These are phyloP conservation scores for Mycena alexandri DNA, from an alignment of 768 basidiomycete species.

Conservation along the genomic window DNA sequence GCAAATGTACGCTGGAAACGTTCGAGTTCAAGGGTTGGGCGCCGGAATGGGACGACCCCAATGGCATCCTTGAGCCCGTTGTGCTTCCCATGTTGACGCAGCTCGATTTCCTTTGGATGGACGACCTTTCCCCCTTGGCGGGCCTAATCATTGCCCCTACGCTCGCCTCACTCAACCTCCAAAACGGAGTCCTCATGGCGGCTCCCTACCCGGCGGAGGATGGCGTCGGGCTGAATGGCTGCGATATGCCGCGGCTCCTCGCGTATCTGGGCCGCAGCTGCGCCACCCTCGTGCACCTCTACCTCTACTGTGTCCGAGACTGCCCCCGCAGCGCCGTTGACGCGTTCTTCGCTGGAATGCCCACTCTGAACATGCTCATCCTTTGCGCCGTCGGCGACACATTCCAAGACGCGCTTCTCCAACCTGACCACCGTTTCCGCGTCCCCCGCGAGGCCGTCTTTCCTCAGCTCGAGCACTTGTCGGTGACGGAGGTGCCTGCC, in stretches of 20 bases:
- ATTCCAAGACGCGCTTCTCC: slow-evolving; percentile 18
- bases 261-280: slow-evolving; percentile 1
- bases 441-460: not conserved
- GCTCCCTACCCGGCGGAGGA: slow-evolving; percentile 10
- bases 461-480: not conserved
- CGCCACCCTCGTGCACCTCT: not conserved
- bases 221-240: not conserved
- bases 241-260: slow-evolving; percentile 14
- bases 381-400: not conserved
- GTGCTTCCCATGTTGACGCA: slow-evolving; percentile 7
- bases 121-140: slow-evolving; percentile 13
- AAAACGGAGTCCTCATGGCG: slow-evolving; percentile 2
- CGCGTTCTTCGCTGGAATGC: slow-evolving; percentile 16
- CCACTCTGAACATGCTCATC: not conserved
- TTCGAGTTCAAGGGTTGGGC: slow-evolving; percentile 24
- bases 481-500: not conserved
- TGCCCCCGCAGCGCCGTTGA: slow-evolving; percentile 22
- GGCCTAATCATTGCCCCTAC: not conserved
- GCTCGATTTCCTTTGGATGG: slow-evolving; percentile 1
- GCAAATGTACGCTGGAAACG: slow-evolving; percentile 8
- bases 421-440: slow-evolving; percentile 16
- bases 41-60: not conserved
- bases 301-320: slow-evolving; percentile 1
- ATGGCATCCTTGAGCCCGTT: slow-evolving; percentile 1
- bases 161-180: slow-evolving; percentile 5